phyloP scores from a whole-genome alignment of 2,329 filamentous ascomycete genomes.

The Coniochaeta sp. region DNA sequence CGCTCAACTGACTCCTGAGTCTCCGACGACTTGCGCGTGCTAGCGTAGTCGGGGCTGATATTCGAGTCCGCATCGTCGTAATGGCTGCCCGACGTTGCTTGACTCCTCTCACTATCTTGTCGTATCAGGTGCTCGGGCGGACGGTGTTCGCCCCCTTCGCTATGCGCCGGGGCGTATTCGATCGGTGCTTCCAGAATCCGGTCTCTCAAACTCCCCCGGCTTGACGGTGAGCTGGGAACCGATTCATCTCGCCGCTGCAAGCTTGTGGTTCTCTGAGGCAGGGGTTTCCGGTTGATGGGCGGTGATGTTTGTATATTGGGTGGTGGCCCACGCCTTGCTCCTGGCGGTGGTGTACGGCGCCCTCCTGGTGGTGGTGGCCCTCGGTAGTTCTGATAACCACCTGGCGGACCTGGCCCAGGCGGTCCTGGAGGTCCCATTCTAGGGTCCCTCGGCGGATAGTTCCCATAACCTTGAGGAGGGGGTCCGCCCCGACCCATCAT shows the following conservation, averaged over 20 bases:
- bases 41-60: constrained; percentile 71
- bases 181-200: constrained; percentile 11
- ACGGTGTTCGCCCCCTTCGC: neutral
- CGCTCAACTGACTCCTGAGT: constrained; percentile 50
- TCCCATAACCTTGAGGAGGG: neutral
- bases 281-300: constrained; percentile 21
- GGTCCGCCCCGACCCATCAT: neutral
- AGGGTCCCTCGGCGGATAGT: neutral
- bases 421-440: constrained; percentile 11
- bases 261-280: constrained; percentile 19
- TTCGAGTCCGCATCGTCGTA: constrained; percentile 60
- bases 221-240: constrained; percentile 14
- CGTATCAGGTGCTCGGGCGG: constrained; percentile 20
- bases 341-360: constrained; percentile 16
- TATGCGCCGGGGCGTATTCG: constrained; percentile 11
- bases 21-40: constrained; percentile 51
- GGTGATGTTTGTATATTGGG: constrained; percentile 15
- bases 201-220: constrained; percentile 9
- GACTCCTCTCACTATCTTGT: constrained; percentile 27
- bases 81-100: constrained; percentile 38
- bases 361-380: constrained; percentile 11
- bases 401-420: neutral
- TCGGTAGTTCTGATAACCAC: constrained; percentile 7
- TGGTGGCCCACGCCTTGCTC: constrained; percentile 7
- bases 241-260: constrained; percentile 12